Base-by-base conservation (phyloP, 306 rosid species). In the Cucurbita pepo region DNA sequence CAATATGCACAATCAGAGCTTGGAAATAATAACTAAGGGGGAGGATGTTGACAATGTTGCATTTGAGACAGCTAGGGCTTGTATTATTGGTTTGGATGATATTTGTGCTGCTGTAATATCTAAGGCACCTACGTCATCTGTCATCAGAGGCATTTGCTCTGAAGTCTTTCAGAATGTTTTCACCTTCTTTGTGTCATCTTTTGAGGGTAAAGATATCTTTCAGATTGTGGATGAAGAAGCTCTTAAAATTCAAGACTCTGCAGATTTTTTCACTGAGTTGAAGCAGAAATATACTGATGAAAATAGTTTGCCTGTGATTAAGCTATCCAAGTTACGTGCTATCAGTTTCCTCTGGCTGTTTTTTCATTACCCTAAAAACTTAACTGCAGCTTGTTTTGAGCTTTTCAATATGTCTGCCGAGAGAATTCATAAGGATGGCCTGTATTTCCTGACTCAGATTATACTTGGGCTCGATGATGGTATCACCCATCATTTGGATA, bases 301-400 rank as follows among this genome's bases (percentile, higher is more conserved):
- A 85, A 87, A 87, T 81, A 86, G 77, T 62, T 76, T 87, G 76
- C 69, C 87, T 18, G 69, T 78, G 74, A 54, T 77, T 56, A 86
- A 83, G 78, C 79, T 94, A 70, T 85, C 83, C 51, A 88, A 84
- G 82, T 79, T 85, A 52, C 81, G 80, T 22, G 85, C 58, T 11
- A 77, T 94, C 74, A 81, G 92, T 82, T 63, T 94, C 62, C 85
- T 90, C 69, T 14, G 85, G 86, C 77, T 94, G 73, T 86, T 90
- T 72, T 90, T 89, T 80, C 83, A 83, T 75, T 85, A 81, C 77
- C 87, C 97, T 60, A 91, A 89, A 85, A 78, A 77, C 76, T 80
- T 86, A 81, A 87, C 91, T 78, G 87, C 96, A 11, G 96, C 96
- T 73, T 90, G 90, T 83, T 86, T 90, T 75, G 96, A 94, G 65